Conservation (phyloP, 2,329 filamentous ascomycete species). For the Aspergillus pseudotamarii region DNA sequence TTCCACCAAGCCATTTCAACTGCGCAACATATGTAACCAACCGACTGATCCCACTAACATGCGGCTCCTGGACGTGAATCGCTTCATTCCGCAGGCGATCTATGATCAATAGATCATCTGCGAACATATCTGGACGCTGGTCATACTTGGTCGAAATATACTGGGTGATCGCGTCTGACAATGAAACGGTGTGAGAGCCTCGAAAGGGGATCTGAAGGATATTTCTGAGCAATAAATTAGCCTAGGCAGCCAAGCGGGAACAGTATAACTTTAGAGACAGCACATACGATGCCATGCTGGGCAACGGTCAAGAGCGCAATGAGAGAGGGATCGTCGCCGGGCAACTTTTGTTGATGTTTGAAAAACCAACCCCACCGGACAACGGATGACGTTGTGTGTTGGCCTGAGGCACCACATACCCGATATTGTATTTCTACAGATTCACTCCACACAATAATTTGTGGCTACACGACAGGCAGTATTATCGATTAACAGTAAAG, state of each 20-base stretch:
- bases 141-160: slow-evolving; percentile 99
- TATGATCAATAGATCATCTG: slow-evolving; percentile 82
- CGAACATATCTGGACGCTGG: slow-evolving; percentile 97
- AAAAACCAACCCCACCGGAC: slow-evolving; percentile 32
- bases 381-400: slow-evolving; percentile 34
- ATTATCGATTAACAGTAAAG: background rate
- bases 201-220: slow-evolving; percentile 82
- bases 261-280: background rate
- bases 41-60: slow-evolving; percentile 82
- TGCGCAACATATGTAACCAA: slow-evolving; percentile 91
- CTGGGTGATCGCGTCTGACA: slow-evolving; percentile 82
- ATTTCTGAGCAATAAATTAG: slow-evolving; percentile 36
- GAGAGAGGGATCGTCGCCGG: slow-evolving; percentile 15
- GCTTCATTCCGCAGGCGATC: slow-evolving; percentile 82
- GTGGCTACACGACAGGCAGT: background rate
- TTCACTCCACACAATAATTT: background rate
- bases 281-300: slow-evolving; percentile 41
- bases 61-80: slow-evolving; percentile 85
- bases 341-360: slow-evolving; percentile 33
- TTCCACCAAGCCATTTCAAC: slow-evolving; percentile 87
- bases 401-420: slow-evolving; percentile 28
- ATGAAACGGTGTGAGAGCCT: slow-evolving; percentile 74
- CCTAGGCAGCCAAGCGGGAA: background rate
- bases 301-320: slow-evolving; percentile 16
- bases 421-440: background rate